phyloP scores from a whole-genome alignment of 2,329 filamentous ascomycete species.

The Lasiodiplodia sp. region DNA sequence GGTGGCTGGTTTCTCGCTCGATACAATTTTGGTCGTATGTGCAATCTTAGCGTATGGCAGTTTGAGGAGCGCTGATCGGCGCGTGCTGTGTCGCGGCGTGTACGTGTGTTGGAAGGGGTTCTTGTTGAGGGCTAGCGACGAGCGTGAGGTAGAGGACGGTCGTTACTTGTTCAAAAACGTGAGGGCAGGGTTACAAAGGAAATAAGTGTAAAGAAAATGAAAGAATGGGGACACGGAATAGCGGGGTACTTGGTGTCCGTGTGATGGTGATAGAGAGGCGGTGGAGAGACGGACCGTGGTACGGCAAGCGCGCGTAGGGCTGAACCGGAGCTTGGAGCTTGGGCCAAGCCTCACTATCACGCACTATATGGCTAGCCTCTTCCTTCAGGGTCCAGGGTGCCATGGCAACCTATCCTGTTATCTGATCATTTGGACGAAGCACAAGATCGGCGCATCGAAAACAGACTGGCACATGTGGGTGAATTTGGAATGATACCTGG shows the following conservation, averaged over 20 bases:
- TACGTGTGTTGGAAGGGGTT: background rate
- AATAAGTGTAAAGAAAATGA: background rate
- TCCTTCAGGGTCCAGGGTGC: background rate
- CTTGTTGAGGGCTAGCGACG: background rate
- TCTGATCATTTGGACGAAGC: background rate
- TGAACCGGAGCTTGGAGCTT: slow-evolving; percentile 23
- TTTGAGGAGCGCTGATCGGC: too few relatives aligned
- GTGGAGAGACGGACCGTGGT: slow-evolving; percentile 23
- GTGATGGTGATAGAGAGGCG: slow-evolving; percentile 20
- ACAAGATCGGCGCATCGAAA: background rate
- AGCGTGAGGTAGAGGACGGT: background rate
- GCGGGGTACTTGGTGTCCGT: slow-evolving; percentile 10
- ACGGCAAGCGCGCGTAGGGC: slow-evolving; percentile 27
- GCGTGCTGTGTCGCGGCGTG: background rate
- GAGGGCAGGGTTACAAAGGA: slow-evolving; percentile 2
- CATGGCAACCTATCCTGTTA: background rate
- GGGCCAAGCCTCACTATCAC: background rate
- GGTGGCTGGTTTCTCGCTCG: background rate
- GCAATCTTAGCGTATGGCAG: too few relatives aligned
- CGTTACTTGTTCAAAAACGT: background rate
- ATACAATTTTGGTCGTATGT: background rate
- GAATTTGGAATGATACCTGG: background rate
- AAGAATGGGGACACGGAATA: background rate
- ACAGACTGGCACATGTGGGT: background rate
- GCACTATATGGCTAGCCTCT: background rate